Evolutionary conservation across 106 monocot species (phyloP), one percentile per base, ranked within the genome.

Genomic region (Dactylorhiza incarnata): DNA sequence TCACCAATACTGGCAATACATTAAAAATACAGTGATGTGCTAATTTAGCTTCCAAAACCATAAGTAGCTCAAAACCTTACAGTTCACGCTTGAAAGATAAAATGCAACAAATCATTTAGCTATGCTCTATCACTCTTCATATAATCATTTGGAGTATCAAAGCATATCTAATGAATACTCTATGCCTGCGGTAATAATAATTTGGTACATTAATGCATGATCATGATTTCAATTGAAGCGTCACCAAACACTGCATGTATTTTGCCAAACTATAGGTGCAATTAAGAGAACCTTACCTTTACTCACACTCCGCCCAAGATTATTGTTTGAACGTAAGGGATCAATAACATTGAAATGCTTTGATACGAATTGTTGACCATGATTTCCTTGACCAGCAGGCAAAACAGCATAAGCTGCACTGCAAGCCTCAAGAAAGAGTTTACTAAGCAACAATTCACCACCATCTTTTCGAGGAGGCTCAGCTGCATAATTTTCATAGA

Each of bases 341-440:
- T 97, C 96, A 86, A 97, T 89, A 49, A 97, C 89, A 81, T 97
- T 97, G 73, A 97, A 93, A 86, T 87, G 81, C 81, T 97, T 97
- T 10, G 93, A 86, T 63, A 87, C 58, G 81, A 97, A 97, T 62
- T 87, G 82, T 46, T 87, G 91, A 7, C 84, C 72, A 63, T 86
- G 85, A 48, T 75, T 89, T 84, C 91, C 95, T 44, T 83, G 87
- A 61, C 74, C 77, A 53, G 52, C 79, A 20, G 81, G 93, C 26
- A 24, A 79, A 73, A 83, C 88, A 67, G 84, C 86, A 80, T 93
- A 97, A 44, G 49, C 77, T 53, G 50, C n/a, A 81, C 80, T 84
- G 63, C 91, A 93, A 9, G 76, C 67, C 72, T 91, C 78, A 49
- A 90, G 83, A 71, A 90, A 87, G 67, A 37, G 24, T 73, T 85